These are phyloP conservation scores for Saccharomycopsis amapae DNA, from an alignment of 805 yeast species.

Conservation along the genomic window DNA sequence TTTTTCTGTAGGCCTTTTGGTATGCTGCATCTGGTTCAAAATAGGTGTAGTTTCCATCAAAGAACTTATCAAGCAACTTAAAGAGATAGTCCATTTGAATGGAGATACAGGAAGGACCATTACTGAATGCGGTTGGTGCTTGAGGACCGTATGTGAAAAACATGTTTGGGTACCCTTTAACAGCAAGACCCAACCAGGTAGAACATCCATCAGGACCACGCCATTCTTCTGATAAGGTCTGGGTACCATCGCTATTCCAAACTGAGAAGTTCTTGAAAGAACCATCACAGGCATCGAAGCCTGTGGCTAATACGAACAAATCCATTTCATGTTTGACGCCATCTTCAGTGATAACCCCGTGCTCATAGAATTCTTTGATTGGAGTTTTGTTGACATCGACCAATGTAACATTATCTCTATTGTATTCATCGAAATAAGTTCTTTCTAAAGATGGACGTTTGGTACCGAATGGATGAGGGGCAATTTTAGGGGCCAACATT, in stretches of 20 bases:
- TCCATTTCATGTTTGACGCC: conserved; percentile 21
- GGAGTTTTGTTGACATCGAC: conserved; percentile 24
- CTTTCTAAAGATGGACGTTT: conserved; percentile 23
- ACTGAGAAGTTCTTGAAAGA: conserved; percentile 24
- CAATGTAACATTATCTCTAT: conserved; percentile 21
- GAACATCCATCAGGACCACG: conserved; percentile 8
- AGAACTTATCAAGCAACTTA: conserved; percentile 18
- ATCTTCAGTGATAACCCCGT: conserved; percentile 19
- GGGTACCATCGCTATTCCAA: conserved; percentile 19
- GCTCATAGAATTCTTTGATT: conserved; percentile 21
- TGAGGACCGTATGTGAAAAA: conserved; percentile 30
- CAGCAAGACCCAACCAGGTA: conserved; percentile 26
- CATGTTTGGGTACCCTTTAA: conserved; percentile 28
- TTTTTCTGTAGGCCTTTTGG: conserved; percentile 22
- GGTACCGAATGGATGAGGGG: conserved; percentile 23
- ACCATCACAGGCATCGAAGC: conserved; percentile 27
- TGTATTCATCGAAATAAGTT: conserved; percentile 21
- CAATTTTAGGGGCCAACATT: conserved; percentile 21
- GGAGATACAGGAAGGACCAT: conserved; percentile 28
- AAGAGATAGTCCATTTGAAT: conserved; percentile 24
- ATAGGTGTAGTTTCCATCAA: conserved; percentile 15
- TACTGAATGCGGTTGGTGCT: conserved; percentile 28
- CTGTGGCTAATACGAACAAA: conserved; percentile 23
- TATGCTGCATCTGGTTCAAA: conserved; percentile 24
- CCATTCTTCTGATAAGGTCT: conserved; percentile 19